Percentiles rank a stretch among this genome's conserved stretches.
Evolutionary conservation across 345 rosid species (phyloP).

Genomic region (Microthlaspi erraticum): DNA sequence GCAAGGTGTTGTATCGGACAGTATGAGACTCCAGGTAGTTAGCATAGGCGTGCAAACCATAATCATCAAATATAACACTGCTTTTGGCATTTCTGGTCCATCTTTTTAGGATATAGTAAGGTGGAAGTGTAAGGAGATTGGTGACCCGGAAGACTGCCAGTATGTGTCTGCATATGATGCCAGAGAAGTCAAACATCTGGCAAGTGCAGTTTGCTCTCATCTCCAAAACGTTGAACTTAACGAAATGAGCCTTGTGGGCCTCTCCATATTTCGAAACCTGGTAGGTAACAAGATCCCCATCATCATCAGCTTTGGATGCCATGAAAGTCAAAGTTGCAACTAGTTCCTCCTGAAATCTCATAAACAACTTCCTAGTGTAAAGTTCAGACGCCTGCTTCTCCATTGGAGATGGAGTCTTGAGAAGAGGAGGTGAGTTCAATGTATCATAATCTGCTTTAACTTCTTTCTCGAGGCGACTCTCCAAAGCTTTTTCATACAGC

Average conservation of each 20-base stretch:
- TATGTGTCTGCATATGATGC: slow-evolving; percentile 67
- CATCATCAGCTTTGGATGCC: slow-evolving; percentile 55
- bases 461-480: slow-evolving; percentile 58
- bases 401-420: slow-evolving; percentile 60
- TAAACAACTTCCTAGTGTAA: slow-evolving; percentile 51
- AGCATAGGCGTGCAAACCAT: slow-evolving; percentile 45
- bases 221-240: slow-evolving; percentile 60
- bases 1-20: slow-evolving; percentile 60
- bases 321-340: slow-evolving; percentile 57
- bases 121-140: slow-evolving; percentile 71
- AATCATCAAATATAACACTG: slow-evolving; percentile 57
- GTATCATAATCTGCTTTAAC: slow-evolving; percentile 58
- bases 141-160: slow-evolving; percentile 68
- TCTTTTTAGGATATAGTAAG: slow-evolving; percentile 58
- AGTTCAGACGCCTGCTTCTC: slow-evolving; percentile 58
- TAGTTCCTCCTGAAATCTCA: slow-evolving; percentile 58
- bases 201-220: slow-evolving; percentile 71
- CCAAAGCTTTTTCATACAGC: slow-evolving; percentile 56
- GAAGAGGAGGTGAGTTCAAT: slow-evolving; percentile 50
- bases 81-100: slow-evolving; percentile 73
- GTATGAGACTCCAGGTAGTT: slow-evolving; percentile 64
- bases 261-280: slow-evolving; percentile 68
- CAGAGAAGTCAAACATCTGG: slow-evolving; percentile 75
- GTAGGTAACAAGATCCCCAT: slow-evolving; percentile 50
- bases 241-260: slow-evolving; percentile 56